These are phyloP conservation scores for Inonotus obliquus DNA, from an alignment of 1,284 basidiomycete species.

Conservation along the genomic window DNA sequence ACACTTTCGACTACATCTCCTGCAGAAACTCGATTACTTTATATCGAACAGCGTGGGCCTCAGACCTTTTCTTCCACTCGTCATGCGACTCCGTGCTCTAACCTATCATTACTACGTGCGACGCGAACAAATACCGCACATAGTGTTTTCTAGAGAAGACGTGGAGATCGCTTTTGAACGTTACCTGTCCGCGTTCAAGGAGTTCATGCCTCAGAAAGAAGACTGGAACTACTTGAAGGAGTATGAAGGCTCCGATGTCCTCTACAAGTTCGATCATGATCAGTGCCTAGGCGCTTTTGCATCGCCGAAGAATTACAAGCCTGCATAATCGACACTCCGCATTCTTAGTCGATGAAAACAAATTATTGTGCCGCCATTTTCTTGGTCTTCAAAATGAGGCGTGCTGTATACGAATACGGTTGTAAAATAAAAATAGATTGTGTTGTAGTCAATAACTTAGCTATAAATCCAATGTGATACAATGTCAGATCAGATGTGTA, in stretches of 20 bases:
- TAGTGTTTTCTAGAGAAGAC: slow-evolving; percentile 2
- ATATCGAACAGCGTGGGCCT: not conserved
- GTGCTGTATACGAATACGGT: no score
- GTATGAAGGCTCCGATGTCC: not conserved
- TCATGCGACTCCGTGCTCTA: not conserved
- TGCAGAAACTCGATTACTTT: not conserved
- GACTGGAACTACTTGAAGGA: slow-evolving; percentile 4
- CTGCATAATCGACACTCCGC: not conserved
- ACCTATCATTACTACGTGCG: not conserved
- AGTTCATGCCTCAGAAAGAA: not conserved
- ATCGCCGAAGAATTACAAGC: not conserved
- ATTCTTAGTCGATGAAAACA: not conserved
- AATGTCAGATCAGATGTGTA: no score
- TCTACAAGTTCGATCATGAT: not conserved
- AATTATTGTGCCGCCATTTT: no score
- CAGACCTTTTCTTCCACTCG: not conserved
- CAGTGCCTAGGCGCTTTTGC: not conserved
- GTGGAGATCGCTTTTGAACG: slow-evolving; percentile 2
- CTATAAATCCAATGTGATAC: no score
- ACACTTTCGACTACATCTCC: not conserved
- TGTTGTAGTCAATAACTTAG: no score
- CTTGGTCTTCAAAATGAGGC: not conserved
- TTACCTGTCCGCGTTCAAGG: slow-evolving; percentile 5
- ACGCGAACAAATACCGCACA: not conserved
- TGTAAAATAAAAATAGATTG: no score